phyloP scores from a whole-genome alignment of 306 rosid species.

The Alnus rubra region DNA sequence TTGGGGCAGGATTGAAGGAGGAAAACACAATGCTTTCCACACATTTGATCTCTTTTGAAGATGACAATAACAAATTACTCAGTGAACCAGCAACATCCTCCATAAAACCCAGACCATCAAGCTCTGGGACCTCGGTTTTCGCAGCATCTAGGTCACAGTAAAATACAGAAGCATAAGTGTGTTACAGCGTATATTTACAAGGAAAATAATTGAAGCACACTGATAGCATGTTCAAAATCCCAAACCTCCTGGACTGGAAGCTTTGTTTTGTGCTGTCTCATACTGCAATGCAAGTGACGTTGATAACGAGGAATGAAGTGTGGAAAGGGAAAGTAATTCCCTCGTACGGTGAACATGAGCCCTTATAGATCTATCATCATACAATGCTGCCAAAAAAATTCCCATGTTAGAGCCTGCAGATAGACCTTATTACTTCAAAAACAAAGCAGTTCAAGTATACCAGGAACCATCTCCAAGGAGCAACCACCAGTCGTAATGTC shows the following conservation, averaged over 20 bases:
- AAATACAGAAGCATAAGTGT: conserved; percentile 35
- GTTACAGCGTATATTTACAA: conserved; percentile 8
- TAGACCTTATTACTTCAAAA: conserved; percentile 9
- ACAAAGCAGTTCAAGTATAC: conserved; percentile 41
- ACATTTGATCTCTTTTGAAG: conserved; percentile 76
- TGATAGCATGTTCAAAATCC: conserved; percentile 16
- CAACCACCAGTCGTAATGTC: conserved; percentile 95
- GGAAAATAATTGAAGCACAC: conserved; percentile 3
- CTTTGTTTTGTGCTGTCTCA: conserved; percentile 68
- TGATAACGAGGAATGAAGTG: conserved; percentile 87
- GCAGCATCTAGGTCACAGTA: conserved; percentile 42
- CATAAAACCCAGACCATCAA: conserved; percentile 93
- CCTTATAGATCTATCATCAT: conserved; percentile 98
- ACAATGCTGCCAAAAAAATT: conserved; percentile 68
- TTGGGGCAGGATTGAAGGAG: conserved; percentile 95
- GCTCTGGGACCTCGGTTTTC: conserved; percentile 77
- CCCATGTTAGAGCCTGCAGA: conserved; percentile 36
- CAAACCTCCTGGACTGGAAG: conserved; percentile 73
- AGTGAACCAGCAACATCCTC: conserved; percentile 91
- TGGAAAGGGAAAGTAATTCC: conserved; percentile 89
- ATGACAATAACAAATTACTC: conserved; percentile 67
- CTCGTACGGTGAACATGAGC: conserved; percentile 95
- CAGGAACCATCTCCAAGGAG: conserved; percentile 97
- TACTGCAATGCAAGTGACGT: conserved; percentile 95
- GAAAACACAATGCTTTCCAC: conserved; percentile 93